Percentiles rank a stretch among this genome's conserved stretches.
Conservation (phyloP, 202 grass and related monocot species). For the Bolboschoenoplectus hybrid region DNA sequence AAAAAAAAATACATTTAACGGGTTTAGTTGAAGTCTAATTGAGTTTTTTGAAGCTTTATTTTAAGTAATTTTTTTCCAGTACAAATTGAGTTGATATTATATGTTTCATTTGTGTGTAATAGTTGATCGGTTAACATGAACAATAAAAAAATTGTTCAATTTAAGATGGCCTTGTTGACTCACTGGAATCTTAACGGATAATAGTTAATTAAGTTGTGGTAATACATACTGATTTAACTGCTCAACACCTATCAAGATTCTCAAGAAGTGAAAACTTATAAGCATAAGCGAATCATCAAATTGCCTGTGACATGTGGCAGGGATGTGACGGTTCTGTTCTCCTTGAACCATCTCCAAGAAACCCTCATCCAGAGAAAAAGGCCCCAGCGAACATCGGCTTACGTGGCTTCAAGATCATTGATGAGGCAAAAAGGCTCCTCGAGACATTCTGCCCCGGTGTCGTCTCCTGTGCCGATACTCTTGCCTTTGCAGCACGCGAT, state of each 20-base stretch:
- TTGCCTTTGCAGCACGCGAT: constrained; percentile 62
- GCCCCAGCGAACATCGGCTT: constrained; percentile 46
- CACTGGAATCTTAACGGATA: too few relatives aligned
- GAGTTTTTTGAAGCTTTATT: neutral
- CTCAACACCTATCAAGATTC: too few relatives aligned
- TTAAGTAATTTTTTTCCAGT: neutral
- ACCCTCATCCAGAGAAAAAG: constrained; percentile 55
- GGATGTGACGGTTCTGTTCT: constrained; percentile 68
- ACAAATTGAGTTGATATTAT: too few relatives aligned
- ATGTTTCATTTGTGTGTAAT: neutral
- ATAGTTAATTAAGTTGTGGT: too few relatives aligned
- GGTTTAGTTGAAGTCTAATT: neutral
- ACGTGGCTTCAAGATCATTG: constrained; percentile 51
- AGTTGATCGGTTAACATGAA: neutral
- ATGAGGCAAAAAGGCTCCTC: constrained; percentile 45
- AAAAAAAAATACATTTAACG: too few relatives aligned
- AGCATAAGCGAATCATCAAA: too few relatives aligned
- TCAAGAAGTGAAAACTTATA: too few relatives aligned
- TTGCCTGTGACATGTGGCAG: constrained; percentile 22
- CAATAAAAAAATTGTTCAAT: too few relatives aligned
- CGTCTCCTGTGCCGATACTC: constrained; percentile 67
- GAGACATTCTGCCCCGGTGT: constrained; percentile 47
- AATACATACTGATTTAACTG: too few relatives aligned
- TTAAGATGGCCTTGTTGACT: too few relatives aligned
- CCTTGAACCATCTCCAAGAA: constrained; percentile 46